Percentiles rank a stretch among this genome's conserved stretches.
phyloP scores from a whole-genome alignment of 208 protist species.

The Wallacemonas rigidus region DNA sequence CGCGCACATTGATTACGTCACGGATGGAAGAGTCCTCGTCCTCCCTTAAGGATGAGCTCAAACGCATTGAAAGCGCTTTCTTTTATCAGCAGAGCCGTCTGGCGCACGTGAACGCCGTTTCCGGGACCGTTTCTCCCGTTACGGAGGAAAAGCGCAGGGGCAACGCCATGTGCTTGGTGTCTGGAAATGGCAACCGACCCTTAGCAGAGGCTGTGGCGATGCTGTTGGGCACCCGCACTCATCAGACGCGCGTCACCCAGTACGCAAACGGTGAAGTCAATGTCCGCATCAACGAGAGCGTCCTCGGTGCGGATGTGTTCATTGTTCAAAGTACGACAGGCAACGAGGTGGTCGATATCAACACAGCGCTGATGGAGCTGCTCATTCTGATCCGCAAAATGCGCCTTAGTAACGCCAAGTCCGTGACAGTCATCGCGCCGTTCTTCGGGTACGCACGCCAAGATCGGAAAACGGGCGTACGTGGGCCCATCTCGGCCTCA shows the following conservation, averaged over 20 bases:
- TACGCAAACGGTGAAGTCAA: slow-evolving; percentile 91
- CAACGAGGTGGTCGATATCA: slow-evolving; percentile 91
- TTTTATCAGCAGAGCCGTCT: slow-evolving; percentile 80
- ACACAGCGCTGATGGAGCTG: slow-evolving; percentile 97
- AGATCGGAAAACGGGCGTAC: slow-evolving; percentile 92
- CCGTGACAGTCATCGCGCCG: slow-evolving; percentile 93
- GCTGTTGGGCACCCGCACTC: slow-evolving; percentile 72
- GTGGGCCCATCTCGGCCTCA: slow-evolving; percentile 94
- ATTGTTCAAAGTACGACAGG: slow-evolving; percentile 96
- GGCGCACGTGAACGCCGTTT: slow-evolving; percentile 63
- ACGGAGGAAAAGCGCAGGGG: slow-evolving; percentile 25
- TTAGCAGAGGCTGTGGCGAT: slow-evolving; percentile 87
- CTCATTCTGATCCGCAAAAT: slow-evolving; percentile 93
- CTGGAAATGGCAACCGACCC: slow-evolving; percentile 90
- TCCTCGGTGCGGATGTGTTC: slow-evolving; percentile 95
- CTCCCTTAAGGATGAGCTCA: slow-evolving; percentile 67
- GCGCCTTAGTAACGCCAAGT: slow-evolving; percentile 84
- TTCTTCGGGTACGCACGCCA: slow-evolving; percentile 95
- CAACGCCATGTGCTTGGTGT: slow-evolving; percentile 72
- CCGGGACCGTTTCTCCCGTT: slow-evolving; percentile 63
- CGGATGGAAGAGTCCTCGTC: slow-evolving; percentile 23
- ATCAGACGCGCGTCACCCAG: slow-evolving; percentile 78
- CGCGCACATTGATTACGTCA: neutral
- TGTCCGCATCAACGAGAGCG: slow-evolving; percentile 92
- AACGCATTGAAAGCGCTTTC: slow-evolving; percentile 83